These are phyloP conservation scores for Xylaria sp. DNA, from an alignment of 2,329 filamentous ascomycete species.

Conservation along the genomic window DNA sequence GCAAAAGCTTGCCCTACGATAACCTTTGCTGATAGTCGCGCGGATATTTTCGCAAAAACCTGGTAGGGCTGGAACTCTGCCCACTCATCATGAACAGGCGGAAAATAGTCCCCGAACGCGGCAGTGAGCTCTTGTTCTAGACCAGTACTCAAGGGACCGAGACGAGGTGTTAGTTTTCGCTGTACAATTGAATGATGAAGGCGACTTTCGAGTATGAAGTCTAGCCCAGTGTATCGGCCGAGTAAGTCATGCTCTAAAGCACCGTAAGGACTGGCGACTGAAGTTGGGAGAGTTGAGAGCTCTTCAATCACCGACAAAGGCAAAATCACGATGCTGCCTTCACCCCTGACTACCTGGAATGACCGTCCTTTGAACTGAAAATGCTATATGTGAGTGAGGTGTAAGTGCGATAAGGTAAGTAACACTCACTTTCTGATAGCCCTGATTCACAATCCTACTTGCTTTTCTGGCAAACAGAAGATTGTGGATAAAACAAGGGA, in stretches of 20 bases:
- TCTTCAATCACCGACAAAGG: no score
- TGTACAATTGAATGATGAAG: slow-evolving; percentile 18
- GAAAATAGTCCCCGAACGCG: not conserved
- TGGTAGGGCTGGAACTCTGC: not conserved
- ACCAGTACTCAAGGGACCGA: not conserved
- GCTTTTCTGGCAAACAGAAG: no score
- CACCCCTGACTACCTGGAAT: no score
- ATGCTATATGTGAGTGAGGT: no score
- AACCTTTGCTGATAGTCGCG: not conserved
- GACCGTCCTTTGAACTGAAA: no score
- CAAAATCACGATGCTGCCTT: no score
- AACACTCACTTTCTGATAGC: no score
- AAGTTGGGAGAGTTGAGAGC: not conserved
- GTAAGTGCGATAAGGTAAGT: no score
- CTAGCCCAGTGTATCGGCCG: slow-evolving; percentile 4
- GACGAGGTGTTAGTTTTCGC: slow-evolving; percentile 9
- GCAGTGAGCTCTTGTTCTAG: not conserved
- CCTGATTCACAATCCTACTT: no score
- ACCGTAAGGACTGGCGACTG: not conserved
- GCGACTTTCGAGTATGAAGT: slow-evolving; percentile 11
- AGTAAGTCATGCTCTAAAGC: slow-evolving; percentile 6
- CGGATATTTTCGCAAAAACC: not conserved
- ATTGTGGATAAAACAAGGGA: no score
- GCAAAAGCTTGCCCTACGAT: not conserved
- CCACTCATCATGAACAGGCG: not conserved